These are phyloP conservation scores for Sordariomycetes sp. DNA, from an alignment of 2,329 filamentous ascomycete genomes.

Conservation along the genomic window DNA sequence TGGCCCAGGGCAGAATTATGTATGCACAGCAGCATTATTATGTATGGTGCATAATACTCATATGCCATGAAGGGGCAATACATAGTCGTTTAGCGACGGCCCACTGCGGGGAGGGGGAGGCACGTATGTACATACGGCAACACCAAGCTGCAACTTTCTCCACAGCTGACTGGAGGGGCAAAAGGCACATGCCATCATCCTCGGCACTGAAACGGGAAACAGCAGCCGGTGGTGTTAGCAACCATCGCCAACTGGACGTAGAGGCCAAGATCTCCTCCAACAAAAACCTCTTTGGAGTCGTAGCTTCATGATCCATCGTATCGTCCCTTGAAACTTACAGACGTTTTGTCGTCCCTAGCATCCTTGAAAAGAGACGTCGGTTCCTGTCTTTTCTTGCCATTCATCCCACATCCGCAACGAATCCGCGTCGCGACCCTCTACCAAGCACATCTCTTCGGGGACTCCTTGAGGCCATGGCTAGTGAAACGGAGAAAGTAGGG, in stretches of 20 bases:
- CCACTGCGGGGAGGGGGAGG: no score
- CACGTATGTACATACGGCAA: no score
- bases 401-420: neutral
- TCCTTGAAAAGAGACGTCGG: neutral
- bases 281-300: neutral
- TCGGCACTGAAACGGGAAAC: neutral
- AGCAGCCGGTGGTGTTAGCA: neutral
- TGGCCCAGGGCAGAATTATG: neutral
- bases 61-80: no score
- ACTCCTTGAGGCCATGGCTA: neutral
- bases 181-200: neutral
- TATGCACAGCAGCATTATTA: no score
- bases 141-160: no score
- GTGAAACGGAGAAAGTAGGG: neutral
- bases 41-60: no score
- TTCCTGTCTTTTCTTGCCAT: neutral
- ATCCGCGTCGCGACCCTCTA: neutral
- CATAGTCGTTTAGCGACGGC: no score
- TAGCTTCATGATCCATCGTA: neutral
- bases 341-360: neutral
- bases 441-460: neutral
- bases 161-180: neutral
- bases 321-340: neutral
- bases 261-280: neutral
- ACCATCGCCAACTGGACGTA: no score